Evolutionary conservation across 805 yeast species (phyloP), one percentile per base, ranked within the genome.

Genomic region (Saccharomycopsis sp.): DNA sequence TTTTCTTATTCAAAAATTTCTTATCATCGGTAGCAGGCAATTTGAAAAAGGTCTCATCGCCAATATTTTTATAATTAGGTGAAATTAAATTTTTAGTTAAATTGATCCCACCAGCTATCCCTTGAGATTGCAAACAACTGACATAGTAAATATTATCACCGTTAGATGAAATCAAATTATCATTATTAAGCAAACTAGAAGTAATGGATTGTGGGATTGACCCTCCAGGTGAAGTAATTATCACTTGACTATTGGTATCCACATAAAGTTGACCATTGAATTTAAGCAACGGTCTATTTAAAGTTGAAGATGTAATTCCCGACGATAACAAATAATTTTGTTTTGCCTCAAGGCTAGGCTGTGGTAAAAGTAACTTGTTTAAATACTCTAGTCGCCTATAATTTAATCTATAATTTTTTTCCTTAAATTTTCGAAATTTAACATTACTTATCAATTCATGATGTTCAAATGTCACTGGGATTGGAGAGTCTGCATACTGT

Each of bases 161-260:
- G 16, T 40, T 44, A 2, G 47, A 26, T 11, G 42, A 41, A 19
- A 44, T 47, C 17, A 50, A 39, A 22, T 36, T 38, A 20, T 50
- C 53, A 17, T 41, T 47, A 33, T 47, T 47, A 4, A 50, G 23
- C 13, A 50, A 42, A 11, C 44, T 41, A 11, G 49, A 39, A 9
- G 51, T 31, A 20, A 50, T 32, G 11, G 47, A 41, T 6, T 34
- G 36, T 11, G 51, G 51, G 11, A 31, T 29, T 2, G 51, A 47
- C n/a, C 53, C 53, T 1, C 53, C 53, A 8, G 53, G 53, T 13
- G 46, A 39, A 4, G 49, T 50, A 20, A 50, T 38, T 9, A 26
- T 29, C n/a, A 33, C 41, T 21, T 35, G 44, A 9, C 40, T 28
- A 21, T 27, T 39, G 9, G 40, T 6, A n/a, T 42, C 40, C 6